These are phyloP conservation scores for Bondarzewia mesenterica DNA, from an alignment of 1,284 basidiomycete genomes.

Conservation along the genomic window DNA sequence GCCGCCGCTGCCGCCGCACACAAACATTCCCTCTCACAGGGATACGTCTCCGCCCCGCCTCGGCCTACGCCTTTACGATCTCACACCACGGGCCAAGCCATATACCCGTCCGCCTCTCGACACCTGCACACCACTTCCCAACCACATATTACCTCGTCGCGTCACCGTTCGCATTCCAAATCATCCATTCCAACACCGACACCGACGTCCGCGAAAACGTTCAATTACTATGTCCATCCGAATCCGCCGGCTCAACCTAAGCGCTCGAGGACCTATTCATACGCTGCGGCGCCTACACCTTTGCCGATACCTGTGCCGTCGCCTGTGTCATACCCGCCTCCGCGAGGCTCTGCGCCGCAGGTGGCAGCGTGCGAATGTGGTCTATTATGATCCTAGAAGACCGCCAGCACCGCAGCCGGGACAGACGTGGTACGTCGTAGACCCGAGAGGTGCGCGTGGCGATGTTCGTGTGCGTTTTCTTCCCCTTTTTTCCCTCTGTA, in stretches of 20 bases:
- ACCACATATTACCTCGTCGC: not conserved
- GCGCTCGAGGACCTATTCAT: not conserved
- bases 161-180: not conserved
- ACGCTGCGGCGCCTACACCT: no score
- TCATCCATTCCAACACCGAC: not conserved
- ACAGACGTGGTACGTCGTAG: not conserved
- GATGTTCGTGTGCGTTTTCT: not conserved
- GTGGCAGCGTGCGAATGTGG: not conserved
- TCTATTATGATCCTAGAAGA: not conserved
- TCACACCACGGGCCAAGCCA: not conserved
- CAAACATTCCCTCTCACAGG: not conserved
- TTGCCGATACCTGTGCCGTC: no score
- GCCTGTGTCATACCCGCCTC: no score
- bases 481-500: not conserved
- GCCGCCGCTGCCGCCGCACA: not conserved
- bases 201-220: not conserved
- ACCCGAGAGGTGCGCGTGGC: not conserved
- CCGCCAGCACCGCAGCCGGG: not conserved
- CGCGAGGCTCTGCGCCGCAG: no score
- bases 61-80: not conserved
- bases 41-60: not conserved
- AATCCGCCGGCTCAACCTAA: not conserved
- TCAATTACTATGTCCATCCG: not conserved
- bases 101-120: not conserved
- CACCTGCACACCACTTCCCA: not conserved